These are phyloP conservation scores for Aspergillus floridensis DNA, from an alignment of 2,329 filamentous ascomycete genomes.

Conservation along the genomic window DNA sequence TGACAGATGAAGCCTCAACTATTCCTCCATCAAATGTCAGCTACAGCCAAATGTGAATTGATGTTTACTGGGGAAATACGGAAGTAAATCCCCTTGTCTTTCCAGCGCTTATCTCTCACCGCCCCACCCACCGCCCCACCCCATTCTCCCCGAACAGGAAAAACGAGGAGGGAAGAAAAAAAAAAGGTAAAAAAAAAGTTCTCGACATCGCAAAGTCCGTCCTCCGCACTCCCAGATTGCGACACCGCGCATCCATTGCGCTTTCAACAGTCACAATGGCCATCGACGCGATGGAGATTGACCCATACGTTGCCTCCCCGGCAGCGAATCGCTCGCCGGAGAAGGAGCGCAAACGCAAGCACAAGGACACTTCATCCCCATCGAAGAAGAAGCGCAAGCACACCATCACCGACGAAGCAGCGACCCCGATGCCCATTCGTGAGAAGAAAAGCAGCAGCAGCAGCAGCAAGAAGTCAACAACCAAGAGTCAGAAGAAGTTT, in stretches of 20 bases:
- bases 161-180: conserved; percentile 4
- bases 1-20: no score
- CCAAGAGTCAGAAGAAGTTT: conserved; percentile 32
- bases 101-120: conserved; percentile 5
- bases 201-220: conserved; percentile 8
- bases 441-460: conserved; percentile 27
- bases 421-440: conserved; percentile 7
- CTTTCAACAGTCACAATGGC: conserved; percentile 30
- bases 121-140: conserved; percentile 17
- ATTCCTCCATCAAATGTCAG: not conserved
- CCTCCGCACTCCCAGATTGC: not conserved
- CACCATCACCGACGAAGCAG: conserved; percentile 18
- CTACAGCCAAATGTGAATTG: not conserved
- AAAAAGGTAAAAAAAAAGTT: conserved; percentile 9
- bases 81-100: not conserved
- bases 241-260: conserved; percentile 10
- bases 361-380: conserved; percentile 45
- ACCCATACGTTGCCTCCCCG: conserved; percentile 21
- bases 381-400: conserved; percentile 44
- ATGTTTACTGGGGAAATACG: not conserved
- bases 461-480: conserved; percentile 4
- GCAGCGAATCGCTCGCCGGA: conserved; percentile 27
- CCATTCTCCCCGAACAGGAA: conserved; percentile 3
- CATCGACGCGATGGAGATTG: conserved; percentile 41
- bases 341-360: conserved; percentile 42